Conservation (phyloP, 257 asterid species). For the Dorcoceras hygrometricum region DNA sequence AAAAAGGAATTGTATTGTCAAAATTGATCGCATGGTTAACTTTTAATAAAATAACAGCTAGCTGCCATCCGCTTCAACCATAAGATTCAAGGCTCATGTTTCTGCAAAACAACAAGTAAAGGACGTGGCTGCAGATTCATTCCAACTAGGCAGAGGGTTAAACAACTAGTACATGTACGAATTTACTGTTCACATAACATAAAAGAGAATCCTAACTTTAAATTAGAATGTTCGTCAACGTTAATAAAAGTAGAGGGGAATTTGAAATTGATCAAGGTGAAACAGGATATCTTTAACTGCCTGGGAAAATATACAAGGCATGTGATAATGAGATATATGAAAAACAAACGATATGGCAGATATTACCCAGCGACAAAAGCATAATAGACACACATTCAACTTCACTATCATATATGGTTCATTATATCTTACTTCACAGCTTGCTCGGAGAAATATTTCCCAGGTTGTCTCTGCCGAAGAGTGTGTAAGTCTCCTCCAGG, state of each 20-base stretch:
- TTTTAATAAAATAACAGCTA: not conserved
- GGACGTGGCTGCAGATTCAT: not conserved
- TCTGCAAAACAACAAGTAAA: slow-evolving; percentile 13
- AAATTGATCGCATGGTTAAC: not conserved
- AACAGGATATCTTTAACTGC: not conserved
- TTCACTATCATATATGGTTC: not conserved
- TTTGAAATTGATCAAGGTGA: slow-evolving; percentile 2
- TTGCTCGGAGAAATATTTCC: slow-evolving; percentile 51
- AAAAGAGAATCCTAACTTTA: slow-evolving; percentile 3
- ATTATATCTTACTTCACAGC: slow-evolving; percentile 48
- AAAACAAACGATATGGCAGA: slow-evolving; percentile 9
- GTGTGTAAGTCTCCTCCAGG: slow-evolving; percentile 57
- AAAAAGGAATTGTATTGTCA: slow-evolving; percentile 5
- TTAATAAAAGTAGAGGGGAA: not conserved
- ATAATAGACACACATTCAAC: slow-evolving; percentile 1
- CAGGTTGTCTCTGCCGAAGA: slow-evolving; percentile 51
- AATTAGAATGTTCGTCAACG: not conserved
- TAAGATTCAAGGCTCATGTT: not conserved
- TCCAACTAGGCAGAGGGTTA: not conserved
- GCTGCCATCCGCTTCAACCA: not conserved
- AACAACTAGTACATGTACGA: not conserved
- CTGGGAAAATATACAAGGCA: not conserved
- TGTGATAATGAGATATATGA: slow-evolving; percentile 1
- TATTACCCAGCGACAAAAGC: not conserved
- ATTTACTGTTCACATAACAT: not conserved